phyloP scores from a whole-genome alignment of 2,329 filamentous ascomycete genomes.

The Chaetomiaceae sp. region DNA sequence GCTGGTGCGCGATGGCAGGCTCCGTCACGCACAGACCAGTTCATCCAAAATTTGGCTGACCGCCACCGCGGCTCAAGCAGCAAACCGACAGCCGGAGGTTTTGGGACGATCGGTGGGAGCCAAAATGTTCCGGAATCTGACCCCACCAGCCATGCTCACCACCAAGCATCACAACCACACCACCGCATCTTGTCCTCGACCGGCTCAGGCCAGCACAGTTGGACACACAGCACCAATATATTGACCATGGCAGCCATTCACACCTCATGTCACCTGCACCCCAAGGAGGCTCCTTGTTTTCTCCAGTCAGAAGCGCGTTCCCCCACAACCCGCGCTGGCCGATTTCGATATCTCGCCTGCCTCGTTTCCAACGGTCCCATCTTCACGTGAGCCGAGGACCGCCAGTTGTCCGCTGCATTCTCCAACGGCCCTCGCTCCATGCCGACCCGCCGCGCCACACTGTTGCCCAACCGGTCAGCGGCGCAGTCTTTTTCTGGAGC shows the following conservation, averaged over 20 bases:
- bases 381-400: neutral
- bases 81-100: too few relatives aligned
- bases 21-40: too few relatives aligned
- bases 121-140: too few relatives aligned
- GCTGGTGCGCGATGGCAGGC: too few relatives aligned
- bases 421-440: neutral
- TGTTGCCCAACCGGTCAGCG: slow-evolving; percentile 15
- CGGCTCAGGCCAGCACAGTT: too few relatives aligned
- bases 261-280: neutral
- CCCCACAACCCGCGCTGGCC: neutral
- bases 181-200: too few relatives aligned
- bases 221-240: neutral
- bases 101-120: too few relatives aligned
- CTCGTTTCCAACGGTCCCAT: too few relatives aligned
- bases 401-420: neutral
- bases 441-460: slow-evolving; percentile 7
- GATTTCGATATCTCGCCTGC: neutral
- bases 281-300: neutral
- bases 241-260: neutral
- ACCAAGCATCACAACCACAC: too few relatives aligned
- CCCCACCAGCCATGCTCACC: too few relatives aligned
- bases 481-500: slow-evolving; percentile 1
- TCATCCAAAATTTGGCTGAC: too few relatives aligned
- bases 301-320: neutral
- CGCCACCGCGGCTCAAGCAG: too few relatives aligned